phyloP scores from a whole-genome alignment of 2,329 filamentous ascomycete species.

The Stemphylium beticola region DNA sequence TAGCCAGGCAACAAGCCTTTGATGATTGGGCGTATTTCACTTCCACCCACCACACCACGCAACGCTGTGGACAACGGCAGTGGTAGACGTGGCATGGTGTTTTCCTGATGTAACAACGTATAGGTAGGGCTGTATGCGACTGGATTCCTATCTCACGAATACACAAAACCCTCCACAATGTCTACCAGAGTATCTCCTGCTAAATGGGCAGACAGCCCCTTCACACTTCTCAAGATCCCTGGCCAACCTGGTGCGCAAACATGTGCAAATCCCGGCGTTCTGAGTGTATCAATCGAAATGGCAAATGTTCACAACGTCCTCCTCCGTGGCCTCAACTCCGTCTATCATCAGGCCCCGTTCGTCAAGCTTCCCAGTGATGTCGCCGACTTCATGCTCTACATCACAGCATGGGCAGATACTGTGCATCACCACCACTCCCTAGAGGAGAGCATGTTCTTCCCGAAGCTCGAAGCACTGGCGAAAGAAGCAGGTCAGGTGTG shows the following conservation, averaged over 20 bases:
- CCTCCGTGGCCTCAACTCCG: slow-evolving; percentile 46
- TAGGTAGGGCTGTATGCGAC: not conserved
- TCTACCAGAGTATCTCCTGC: not conserved
- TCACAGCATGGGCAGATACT: slow-evolving; percentile 42
- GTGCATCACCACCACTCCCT: slow-evolving; percentile 47
- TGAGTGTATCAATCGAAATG: slow-evolving; percentile 42
- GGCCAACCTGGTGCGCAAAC: slow-evolving; percentile 11
- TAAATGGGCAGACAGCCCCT: slow-evolving; percentile 21
- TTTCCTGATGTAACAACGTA: not conserved
- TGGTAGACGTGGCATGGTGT: not conserved
- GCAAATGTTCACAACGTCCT: slow-evolving; percentile 46
- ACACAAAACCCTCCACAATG: not conserved
- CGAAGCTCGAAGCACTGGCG: slow-evolving; percentile 41
- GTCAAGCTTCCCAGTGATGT: slow-evolving; percentile 26
- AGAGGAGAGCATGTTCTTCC: slow-evolving; percentile 48
- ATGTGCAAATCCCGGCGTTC: slow-evolving; percentile 42
- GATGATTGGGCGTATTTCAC: slow-evolving; percentile 1
- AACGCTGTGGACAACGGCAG: not conserved
- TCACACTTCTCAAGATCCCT: slow-evolving; percentile 18
- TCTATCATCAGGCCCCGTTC: slow-evolving; percentile 43
- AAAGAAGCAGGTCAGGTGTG: slow-evolving; percentile 22
- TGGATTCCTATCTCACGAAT: not conserved
- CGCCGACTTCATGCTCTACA: slow-evolving; percentile 39
- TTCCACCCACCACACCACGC: not conserved
- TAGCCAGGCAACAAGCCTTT: not conserved